Evolutionary conservation across 1,139 yeast species (phyloP).

Genomic region (Debaryomyces singareniensis): DNA sequence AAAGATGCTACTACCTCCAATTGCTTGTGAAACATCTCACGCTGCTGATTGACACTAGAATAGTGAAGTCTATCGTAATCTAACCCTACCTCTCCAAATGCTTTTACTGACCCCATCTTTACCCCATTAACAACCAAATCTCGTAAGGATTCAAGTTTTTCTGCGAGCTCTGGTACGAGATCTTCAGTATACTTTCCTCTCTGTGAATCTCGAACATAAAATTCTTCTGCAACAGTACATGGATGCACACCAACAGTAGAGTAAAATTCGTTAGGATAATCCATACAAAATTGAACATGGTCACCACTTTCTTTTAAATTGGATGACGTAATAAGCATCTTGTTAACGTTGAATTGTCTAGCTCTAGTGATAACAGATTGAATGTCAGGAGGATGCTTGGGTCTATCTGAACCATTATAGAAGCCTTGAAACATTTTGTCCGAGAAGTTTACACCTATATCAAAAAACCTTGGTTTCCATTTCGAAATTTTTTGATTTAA

Average conservation of each 20-base stretch:
- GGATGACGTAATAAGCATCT: constrained; percentile 80
- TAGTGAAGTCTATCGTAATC: constrained; percentile 87
- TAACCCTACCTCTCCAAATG: constrained; percentile 89
- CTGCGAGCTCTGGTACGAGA: constrained; percentile 18
- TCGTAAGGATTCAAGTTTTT: constrained; percentile 44
- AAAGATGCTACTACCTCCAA: constrained; percentile 52
- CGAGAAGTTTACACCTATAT: constrained; percentile 75
- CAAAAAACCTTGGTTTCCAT: constrained; percentile 43
- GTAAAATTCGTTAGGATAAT: constrained; percentile 30
- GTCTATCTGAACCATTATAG: constrained; percentile 56
- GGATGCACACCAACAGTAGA: constrained; percentile 96
- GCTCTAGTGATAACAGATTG: constrained; percentile 64
- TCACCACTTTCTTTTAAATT: constrained; percentile 57
- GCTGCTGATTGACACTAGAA: constrained; percentile 63
- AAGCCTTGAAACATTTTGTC: constrained; percentile 83
- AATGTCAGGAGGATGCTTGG: constrained; percentile 63
- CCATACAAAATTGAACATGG: constrained; percentile 29
- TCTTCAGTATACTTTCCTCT: constrained; percentile 15
- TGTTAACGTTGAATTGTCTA: constrained; percentile 52
- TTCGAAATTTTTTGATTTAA: no score
- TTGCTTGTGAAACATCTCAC: constrained; percentile 62
- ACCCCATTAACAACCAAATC: constrained; percentile 45
- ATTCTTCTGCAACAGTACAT: constrained; percentile 67
- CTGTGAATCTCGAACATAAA: constrained; percentile 17
- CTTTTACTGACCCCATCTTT: constrained; percentile 47